Percentiles rank a stretch among this genome's conserved stretches.
Evolutionary conservation across 2,329 filamentous ascomycete species (phyloP).

Genomic region (Corinectria fuckeliana): DNA sequence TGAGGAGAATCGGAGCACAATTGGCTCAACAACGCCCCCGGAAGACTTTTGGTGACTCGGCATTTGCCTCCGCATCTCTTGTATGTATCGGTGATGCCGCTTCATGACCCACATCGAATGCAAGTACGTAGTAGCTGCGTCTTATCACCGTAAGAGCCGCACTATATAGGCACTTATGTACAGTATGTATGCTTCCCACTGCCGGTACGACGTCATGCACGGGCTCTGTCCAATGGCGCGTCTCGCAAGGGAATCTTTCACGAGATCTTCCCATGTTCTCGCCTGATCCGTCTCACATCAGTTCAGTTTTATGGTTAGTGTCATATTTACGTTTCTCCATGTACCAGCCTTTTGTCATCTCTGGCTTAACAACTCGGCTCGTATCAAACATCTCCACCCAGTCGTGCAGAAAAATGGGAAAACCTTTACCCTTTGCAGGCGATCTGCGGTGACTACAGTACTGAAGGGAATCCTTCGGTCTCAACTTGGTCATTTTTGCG

Average conservation of each 20-base stretch:
- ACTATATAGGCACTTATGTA: constrained; percentile 9
- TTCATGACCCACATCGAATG: not conserved
- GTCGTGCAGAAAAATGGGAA: not conserved
- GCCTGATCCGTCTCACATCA: not conserved
- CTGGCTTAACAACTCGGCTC: not conserved
- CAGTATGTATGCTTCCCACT: constrained; percentile 4
- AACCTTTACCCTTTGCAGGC: not conserved
- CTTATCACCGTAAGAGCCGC: constrained; percentile 15
- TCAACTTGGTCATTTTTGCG: not conserved
- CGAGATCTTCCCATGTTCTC: not conserved
- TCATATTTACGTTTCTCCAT: not conserved
- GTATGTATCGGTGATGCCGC: not conserved
- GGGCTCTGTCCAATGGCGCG: not conserved
- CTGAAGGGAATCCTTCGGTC: not conserved
- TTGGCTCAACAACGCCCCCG: not conserved
- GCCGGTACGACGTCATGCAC: constrained; percentile 10
- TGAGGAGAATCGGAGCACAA: not conserved
- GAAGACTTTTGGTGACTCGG: not conserved
- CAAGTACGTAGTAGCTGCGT: constrained; percentile 1
- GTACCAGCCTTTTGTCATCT: not conserved
- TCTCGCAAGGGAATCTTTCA: not conserved
- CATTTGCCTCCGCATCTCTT: not conserved
- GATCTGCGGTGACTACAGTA: not conserved
- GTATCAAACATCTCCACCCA: not conserved
- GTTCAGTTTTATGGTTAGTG: not conserved